A percentile compares a stretch with the other conserved stretches of the same genome.
phyloP scores from a whole-genome alignment of 129 eudicot species.

The Sambucus nigra region DNA sequence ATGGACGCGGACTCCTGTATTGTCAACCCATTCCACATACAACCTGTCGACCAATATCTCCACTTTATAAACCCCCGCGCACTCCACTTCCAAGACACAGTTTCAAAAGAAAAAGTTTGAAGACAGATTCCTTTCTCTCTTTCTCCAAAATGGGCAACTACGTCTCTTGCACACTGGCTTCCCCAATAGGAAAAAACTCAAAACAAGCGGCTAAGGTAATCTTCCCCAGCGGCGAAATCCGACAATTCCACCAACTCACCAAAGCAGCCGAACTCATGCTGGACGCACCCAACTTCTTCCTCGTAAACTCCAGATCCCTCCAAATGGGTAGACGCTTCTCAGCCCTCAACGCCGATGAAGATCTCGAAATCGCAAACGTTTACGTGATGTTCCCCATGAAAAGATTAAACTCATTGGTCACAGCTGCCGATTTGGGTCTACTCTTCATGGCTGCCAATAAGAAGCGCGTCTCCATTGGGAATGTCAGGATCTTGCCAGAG shows the following conservation, averaged over 20 bases:
- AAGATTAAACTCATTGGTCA: slow-evolving; percentile 38
- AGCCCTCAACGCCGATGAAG: slow-evolving; percentile 74
- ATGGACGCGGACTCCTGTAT: too few species aligned
- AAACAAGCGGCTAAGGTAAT: slow-evolving; percentile 40
- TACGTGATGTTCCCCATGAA: slow-evolving; percentile 67
- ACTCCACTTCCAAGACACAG: slow-evolving; percentile 2
- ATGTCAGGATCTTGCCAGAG: slow-evolving; percentile 47
- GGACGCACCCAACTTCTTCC: slow-evolving; percentile 48
- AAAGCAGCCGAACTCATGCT: slow-evolving; percentile 82
- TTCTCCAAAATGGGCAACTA: slow-evolving; percentile 57
- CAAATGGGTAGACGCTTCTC: slow-evolving; percentile 53
- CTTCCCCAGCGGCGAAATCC: slow-evolving; percentile 54
- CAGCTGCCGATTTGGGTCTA: slow-evolving; percentile 56
- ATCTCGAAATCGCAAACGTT: slow-evolving; percentile 44
- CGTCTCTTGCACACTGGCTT: slow-evolving; percentile 44
- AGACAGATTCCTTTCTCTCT: slow-evolving; percentile 5
- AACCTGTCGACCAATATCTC: too few species aligned
- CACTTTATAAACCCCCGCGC: slow-evolving; percentile 2
- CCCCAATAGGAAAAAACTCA: slow-evolving; percentile 28
- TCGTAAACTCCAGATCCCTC: slow-evolving; percentile 51
- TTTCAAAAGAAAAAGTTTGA: too few species aligned
- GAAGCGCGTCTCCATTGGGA: slow-evolving; percentile 7
- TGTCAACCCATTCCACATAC: too few species aligned
- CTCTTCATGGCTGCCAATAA: slow-evolving; percentile 48
- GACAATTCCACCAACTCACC: slow-evolving; percentile 32